Conservation (phyloP, 1,284 basidiomycete genomes). For the Trichosporon coremiiforme region DNA sequence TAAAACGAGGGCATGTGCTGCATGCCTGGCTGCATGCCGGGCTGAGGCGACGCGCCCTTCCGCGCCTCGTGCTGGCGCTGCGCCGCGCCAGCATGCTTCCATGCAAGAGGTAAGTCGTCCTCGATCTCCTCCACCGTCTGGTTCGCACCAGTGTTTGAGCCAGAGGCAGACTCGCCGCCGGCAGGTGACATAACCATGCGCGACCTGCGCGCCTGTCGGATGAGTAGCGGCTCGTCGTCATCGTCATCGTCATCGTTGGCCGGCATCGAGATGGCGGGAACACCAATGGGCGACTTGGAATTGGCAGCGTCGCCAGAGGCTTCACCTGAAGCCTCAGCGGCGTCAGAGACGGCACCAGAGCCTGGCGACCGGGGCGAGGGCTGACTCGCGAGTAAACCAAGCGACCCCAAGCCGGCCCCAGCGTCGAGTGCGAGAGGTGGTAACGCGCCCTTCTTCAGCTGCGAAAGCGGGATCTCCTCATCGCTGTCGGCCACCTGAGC, state of each 20-base stretch:
- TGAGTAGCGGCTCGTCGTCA: slow-evolving; percentile 41
- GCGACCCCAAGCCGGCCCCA: slow-evolving; percentile 23
- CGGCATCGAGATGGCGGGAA: neutral
- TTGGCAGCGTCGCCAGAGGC: neutral
- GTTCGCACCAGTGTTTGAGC: neutral
- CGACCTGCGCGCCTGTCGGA: slow-evolving; percentile 22
- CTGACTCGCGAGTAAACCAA: slow-evolving; percentile 22
- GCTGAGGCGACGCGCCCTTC: neutral
- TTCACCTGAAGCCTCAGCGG: neutral
- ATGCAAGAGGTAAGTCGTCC: slow-evolving; percentile 50
- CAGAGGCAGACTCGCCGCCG: neutral
- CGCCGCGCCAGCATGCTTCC: slow-evolving; percentile 44
- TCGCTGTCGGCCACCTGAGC: slow-evolving; percentile 34
- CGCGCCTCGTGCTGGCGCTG: slow-evolving; percentile 17
- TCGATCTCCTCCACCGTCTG: slow-evolving; percentile 38
- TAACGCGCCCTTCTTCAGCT: slow-evolving; percentile 24
- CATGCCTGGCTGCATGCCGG: neutral
- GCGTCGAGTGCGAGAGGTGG: neutral
- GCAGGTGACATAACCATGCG: neutral
- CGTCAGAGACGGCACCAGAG: neutral
- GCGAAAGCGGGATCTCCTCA: slow-evolving; percentile 48
- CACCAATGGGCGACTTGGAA: neutral
- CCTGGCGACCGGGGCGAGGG: neutral
- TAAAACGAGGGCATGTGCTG: slow-evolving; percentile 22
- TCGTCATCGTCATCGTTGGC: slow-evolving; percentile 25